Conservation (phyloP, 108 stramenopile species). For the Fragilaria radians region DNA sequence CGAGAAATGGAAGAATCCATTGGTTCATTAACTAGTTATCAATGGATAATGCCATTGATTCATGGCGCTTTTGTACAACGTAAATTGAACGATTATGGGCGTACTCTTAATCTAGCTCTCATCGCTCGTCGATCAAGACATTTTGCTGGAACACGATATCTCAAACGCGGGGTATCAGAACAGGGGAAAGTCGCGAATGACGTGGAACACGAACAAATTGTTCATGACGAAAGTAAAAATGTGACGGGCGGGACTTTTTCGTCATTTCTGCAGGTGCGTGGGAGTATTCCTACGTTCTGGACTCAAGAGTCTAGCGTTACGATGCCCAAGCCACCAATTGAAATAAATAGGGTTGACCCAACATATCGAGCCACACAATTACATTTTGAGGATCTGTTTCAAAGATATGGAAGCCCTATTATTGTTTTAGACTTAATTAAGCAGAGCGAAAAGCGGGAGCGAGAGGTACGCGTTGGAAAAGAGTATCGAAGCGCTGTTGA, state of each 20-base stretch:
- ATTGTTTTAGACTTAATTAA: slow-evolving; percentile 94
- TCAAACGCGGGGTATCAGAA: slow-evolving; percentile 96
- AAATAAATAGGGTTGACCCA: slow-evolving; percentile 89
- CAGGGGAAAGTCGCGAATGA: slow-evolving; percentile 95
- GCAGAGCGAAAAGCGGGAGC: slow-evolving; percentile 88
- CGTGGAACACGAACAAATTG: slow-evolving; percentile 90
- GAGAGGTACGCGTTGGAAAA: slow-evolving; percentile 92
- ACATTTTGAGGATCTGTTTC: slow-evolving; percentile 92
- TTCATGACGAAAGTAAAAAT: slow-evolving; percentile 83
- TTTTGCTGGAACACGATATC: slow-evolving; percentile 97
- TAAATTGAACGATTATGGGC: slow-evolving; percentile 85
- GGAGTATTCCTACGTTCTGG: slow-evolving; percentile 97
- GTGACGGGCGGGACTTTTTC: slow-evolving; percentile 66
- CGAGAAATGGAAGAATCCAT: slow-evolving; percentile 82
- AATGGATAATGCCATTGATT: slow-evolving; percentile 89
- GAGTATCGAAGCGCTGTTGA: slow-evolving; percentile 93
- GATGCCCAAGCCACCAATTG: slow-evolving; percentile 96
- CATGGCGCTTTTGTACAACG: slow-evolving; percentile 94
- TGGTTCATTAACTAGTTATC: slow-evolving; percentile 69
- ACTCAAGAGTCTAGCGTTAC: slow-evolving; percentile 91
- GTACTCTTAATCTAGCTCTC: slow-evolving; percentile 82
- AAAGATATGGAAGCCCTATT: slow-evolving; percentile 89
- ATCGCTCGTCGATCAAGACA: slow-evolving; percentile 92
- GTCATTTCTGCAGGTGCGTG: slow-evolving; percentile 90
- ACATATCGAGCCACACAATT: slow-evolving; percentile 88